phyloP scores from a whole-genome alignment of 306 rosid species.

The Pueraria montana region DNA sequence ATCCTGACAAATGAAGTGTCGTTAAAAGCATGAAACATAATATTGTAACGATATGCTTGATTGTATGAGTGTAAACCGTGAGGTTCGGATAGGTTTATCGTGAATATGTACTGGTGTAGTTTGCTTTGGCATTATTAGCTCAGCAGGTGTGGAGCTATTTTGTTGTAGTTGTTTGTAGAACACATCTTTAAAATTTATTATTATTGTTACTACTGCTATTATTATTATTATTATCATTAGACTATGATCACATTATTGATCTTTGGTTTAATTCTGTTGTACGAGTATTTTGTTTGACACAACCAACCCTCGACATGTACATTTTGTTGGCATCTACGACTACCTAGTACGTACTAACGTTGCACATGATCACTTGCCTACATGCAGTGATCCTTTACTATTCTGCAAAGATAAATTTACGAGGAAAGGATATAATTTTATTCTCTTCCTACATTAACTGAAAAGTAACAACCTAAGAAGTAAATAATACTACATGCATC shows the following conservation, averaged over 20 bases:
- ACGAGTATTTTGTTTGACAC: slow-evolving; percentile 15
- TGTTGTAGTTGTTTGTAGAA: slow-evolving; percentile 38
- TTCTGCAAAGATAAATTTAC: not conserved
- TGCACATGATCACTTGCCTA: slow-evolving; percentile 12
- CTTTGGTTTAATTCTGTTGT: slow-evolving; percentile 23
- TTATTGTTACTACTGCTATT: not conserved
- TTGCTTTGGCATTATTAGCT: slow-evolving; percentile 44
- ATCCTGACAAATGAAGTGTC: slow-evolving; percentile 20
- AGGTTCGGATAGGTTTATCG: slow-evolving; percentile 39
- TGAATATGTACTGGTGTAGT: slow-evolving; percentile 38
- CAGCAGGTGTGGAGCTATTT: slow-evolving; percentile 39
- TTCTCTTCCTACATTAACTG: not conserved
- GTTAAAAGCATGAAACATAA: slow-evolving; percentile 20
- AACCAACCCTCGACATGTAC: slow-evolving; percentile 24
- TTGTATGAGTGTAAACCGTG: slow-evolving; percentile 36
- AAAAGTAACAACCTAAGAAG: not conserved
- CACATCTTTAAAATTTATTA: slow-evolving; percentile 14
- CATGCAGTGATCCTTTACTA: not conserved
- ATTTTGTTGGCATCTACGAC: slow-evolving; percentile 4
- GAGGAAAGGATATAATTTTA: not conserved
- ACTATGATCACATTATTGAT: slow-evolving; percentile 28
- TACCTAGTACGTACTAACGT: not conserved
- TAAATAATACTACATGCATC: not conserved
- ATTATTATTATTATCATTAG: not conserved
- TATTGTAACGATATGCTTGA: slow-evolving; percentile 35